Evolutionary conservation across 2,329 filamentous ascomycete genomes (phyloP).

Genomic region (Atkinsonella hypoxylon): DNA sequence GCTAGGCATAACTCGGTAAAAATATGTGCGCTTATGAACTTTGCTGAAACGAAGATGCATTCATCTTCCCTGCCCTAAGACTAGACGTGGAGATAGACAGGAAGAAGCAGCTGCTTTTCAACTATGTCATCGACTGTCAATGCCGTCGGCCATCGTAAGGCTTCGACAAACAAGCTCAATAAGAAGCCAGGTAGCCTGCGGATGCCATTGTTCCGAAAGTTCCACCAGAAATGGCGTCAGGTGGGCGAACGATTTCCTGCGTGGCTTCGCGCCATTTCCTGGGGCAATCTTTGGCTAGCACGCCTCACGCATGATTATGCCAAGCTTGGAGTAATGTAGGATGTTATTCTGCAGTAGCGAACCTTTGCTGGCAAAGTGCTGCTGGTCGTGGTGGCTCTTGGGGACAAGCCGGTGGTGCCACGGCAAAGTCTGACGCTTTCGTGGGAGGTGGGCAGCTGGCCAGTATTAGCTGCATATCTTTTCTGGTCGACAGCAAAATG

Average conservation of each 20-base stretch:
- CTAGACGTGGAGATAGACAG: background rate
- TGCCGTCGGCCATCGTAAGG: background rate
- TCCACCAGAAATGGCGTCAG: background rate
- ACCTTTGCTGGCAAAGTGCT: background rate
- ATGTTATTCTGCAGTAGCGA: background rate
- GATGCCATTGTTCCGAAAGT: background rate
- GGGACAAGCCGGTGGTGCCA: conserved; percentile 1
- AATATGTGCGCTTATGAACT: background rate
- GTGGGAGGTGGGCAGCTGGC: background rate
- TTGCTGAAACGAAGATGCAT: background rate
- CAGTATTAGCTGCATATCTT: too few species aligned
- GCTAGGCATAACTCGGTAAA: background rate
- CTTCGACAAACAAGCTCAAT: background rate
- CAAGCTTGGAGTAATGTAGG: background rate
- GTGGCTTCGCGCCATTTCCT: background rate
- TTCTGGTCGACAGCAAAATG: too few species aligned
- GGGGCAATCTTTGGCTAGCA: background rate
- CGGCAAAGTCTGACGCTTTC: conserved; percentile 2
- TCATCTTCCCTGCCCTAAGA: background rate
- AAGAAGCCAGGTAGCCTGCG: background rate
- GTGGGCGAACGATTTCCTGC: background rate
- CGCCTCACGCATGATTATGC: background rate
- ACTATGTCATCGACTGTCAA: background rate
- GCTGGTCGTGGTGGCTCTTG: conserved; percentile 1
- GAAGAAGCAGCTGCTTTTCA: background rate